A percentile compares a stretch with the other conserved stretches of the same genome.
phyloP scores from a whole-genome alignment of 2,329 filamentous ascomycete genomes.

The Fusarium devonianum region DNA sequence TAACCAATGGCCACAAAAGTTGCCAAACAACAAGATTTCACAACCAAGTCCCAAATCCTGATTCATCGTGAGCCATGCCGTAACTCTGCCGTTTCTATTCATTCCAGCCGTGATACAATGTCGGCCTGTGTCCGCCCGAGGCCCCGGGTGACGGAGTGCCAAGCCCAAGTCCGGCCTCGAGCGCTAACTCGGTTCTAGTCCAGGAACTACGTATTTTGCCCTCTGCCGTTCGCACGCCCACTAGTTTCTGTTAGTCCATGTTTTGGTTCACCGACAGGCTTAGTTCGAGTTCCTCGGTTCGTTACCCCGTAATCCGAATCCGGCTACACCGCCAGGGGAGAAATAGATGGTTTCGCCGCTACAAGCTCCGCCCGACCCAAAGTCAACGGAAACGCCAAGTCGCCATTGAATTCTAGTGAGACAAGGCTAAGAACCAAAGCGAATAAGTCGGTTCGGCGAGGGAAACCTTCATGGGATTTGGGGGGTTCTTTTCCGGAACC shows the following conservation, averaged over 20 bases:
- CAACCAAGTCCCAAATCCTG: neutral
- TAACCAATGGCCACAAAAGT: constrained; percentile 8
- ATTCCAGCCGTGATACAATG: too few species aligned
- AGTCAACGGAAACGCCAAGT: constrained; percentile 17
- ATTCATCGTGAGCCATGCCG: neutral
- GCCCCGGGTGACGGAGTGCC: too few species aligned
- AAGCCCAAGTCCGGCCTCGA: constrained; percentile 4
- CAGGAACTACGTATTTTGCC: too few species aligned
- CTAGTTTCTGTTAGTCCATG: constrained; percentile 15
- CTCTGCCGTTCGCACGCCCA: too few species aligned
- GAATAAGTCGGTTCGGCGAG: neutral
- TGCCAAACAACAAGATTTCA: constrained; percentile 10
- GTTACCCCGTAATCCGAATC: neutral
- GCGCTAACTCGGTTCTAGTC: too few species aligned
- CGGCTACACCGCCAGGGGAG: neutral
- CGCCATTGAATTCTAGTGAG: constrained; percentile 2
- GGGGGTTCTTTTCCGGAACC: too few species aligned
- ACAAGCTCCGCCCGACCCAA: neutral
- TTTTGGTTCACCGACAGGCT: neutral
- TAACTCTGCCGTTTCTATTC: too few species aligned
- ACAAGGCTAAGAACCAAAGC: constrained; percentile 1
- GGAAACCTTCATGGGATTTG: neutral
- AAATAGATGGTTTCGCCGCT: neutral
- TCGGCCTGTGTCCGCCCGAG: neutral
- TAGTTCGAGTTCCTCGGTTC: too few species aligned